These are phyloP conservation scores for Letharia columbiana DNA, from an alignment of 495 filamentous ascomycete species.

Conservation along the genomic window DNA sequence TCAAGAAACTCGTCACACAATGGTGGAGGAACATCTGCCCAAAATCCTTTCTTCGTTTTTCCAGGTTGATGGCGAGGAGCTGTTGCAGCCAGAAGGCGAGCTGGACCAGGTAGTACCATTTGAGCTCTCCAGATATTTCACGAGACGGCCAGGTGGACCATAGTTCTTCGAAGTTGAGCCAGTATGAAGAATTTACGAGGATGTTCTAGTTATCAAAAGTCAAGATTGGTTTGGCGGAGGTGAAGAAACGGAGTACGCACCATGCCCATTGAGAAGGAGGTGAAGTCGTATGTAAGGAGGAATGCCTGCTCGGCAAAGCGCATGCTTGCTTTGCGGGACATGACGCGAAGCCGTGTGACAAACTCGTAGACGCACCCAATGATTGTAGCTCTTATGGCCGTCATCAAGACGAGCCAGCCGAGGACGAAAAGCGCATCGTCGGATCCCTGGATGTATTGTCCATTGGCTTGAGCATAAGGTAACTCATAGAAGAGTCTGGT, in stretches of 20 bases:
- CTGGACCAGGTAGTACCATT: conserved; percentile 87
- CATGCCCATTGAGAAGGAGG: conserved; percentile 77
- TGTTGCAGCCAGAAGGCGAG: conserved; percentile 92
- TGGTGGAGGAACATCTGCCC: conserved; percentile 95
- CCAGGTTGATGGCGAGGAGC: conserved; percentile 87
- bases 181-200: conserved; percentile 44
- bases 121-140: conserved; percentile 61
- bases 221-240: background rate
- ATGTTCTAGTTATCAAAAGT: background rate
- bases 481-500: conserved; percentile 77
- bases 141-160: conserved; percentile 79
- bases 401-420: conserved; percentile 76
- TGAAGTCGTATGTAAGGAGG: conserved; percentile 68
- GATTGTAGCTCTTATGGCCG: conserved; percentile 66
- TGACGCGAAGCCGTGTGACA: conserved; percentile 48
- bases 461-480: conserved; percentile 63
- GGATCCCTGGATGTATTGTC: conserved; percentile 63
- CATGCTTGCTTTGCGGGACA: conserved; percentile 59
- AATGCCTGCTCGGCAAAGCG: conserved; percentile 92
- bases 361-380: conserved; percentile 48
- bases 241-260: conserved; percentile 37
- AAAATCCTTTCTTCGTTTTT: conserved; percentile 88
- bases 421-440: conserved; percentile 73
- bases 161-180: conserved; percentile 64
- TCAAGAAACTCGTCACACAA: conserved; percentile 73